Percentiles rank a stretch among this genome's conserved stretches.
These are phyloP conservation scores for Typha latifolia DNA, from an alignment of 176 grass and related monocot species.

Conservation along the genomic window DNA sequence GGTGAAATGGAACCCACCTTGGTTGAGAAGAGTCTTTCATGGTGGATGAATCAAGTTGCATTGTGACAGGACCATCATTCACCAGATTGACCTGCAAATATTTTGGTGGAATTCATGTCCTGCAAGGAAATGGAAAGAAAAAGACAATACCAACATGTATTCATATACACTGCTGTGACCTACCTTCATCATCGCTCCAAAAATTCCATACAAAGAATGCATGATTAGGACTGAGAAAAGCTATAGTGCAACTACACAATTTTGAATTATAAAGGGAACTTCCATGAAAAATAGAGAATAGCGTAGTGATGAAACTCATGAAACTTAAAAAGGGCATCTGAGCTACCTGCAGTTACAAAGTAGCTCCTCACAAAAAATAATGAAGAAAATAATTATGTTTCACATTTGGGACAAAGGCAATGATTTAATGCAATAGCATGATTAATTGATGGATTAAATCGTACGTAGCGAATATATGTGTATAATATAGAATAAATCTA, in stretches of 20 bases:
- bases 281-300: constrained; percentile 7
- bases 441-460: not conserved
- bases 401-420: not conserved
- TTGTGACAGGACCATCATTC: constrained; percentile 95
- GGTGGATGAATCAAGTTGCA: constrained; percentile 77
- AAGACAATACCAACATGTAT: constrained; percentile 12
- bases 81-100: constrained; percentile 77
- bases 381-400: not conserved
- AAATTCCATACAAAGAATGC: constrained; percentile 54
- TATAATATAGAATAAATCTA: not conserved
- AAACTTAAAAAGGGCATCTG: not conserved
- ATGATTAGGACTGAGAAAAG: constrained; percentile 15
- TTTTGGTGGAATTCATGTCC: constrained; percentile 9
- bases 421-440: constrained; percentile 1
- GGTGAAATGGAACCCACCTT: constrained; percentile 28
- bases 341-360: not conserved
- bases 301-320: not conserved
- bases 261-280: not conserved
- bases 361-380: not conserved
- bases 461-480: not conserved
- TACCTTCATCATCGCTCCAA: constrained; percentile 99
- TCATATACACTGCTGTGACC: constrained; percentile 9
- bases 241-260: not conserved
- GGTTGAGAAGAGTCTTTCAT: constrained; percentile 37
- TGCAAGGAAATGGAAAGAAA: not conserved